Conservation (phyloP, 2,329 filamentous ascomycete genomes). For the Arachnopeziza araneosa region DNA sequence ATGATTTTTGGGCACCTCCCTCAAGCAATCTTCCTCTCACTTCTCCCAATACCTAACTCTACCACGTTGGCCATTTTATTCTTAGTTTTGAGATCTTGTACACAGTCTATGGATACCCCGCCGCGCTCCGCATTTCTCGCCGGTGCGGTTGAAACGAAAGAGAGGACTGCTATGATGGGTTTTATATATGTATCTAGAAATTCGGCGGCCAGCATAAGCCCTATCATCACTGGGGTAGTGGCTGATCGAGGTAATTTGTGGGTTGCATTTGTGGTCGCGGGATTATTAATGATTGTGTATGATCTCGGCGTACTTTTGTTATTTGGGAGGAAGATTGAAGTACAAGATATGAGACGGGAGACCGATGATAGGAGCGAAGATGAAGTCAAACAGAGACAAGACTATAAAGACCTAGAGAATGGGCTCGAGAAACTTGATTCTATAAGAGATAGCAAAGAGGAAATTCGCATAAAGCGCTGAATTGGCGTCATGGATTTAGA, state of each 20-base stretch:
- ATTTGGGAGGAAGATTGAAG: too few species aligned
- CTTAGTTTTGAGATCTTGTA: conserved; percentile 54
- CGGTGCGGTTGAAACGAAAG: conserved; percentile 54
- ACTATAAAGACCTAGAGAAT: too few species aligned
- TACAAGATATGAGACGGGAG: too few species aligned
- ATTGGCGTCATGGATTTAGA: too few species aligned
- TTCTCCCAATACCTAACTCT: conserved; percentile 54
- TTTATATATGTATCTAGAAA: conserved; percentile 65
- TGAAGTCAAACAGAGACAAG: too few species aligned
- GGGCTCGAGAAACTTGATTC: too few species aligned
- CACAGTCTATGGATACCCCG: conserved; percentile 64
- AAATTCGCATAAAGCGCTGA: too few species aligned
- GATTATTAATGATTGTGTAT: conserved; percentile 53
- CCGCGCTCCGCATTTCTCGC: conserved; percentile 66
- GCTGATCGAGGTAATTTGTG: conserved; percentile 43
- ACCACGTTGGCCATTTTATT: conserved; percentile 51
- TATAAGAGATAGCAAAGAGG: too few species aligned
- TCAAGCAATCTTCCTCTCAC: conserved; percentile 56
- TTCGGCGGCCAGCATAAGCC: conserved; percentile 53
- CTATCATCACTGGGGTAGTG: conserved; percentile 56
- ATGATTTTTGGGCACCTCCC: conserved; percentile 74
- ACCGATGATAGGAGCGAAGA: too few species aligned
- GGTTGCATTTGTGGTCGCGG: conserved; percentile 56
- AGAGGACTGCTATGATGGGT: conserved; percentile 68
- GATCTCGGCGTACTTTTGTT: conserved; percentile 46